These are phyloP conservation scores for Pleurotus giganteus DNA, from an alignment of 768 basidiomycete genomes.

Conservation along the genomic window DNA sequence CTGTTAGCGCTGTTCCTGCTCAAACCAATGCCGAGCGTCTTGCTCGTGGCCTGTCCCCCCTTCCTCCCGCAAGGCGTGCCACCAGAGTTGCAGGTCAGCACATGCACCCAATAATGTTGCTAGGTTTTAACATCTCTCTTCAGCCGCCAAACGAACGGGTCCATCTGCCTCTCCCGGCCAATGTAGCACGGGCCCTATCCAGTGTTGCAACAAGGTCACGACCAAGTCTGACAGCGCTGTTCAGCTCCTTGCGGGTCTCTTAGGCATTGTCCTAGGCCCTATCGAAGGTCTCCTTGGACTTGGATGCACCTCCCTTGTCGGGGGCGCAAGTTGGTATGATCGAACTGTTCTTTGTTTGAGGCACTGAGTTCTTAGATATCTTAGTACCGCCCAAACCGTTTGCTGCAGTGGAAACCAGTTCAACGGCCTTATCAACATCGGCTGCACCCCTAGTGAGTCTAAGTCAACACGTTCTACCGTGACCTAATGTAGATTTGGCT, in stretches of 20 bases:
- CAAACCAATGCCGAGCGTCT: slow-evolving; percentile 54
- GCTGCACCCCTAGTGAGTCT: slow-evolving; percentile 41
- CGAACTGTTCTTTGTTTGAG: not conserved
- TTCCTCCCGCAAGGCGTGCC: slow-evolving; percentile 39
- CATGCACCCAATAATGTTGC: not conserved
- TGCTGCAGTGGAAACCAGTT: slow-evolving; percentile 46
- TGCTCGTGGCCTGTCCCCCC: slow-evolving; percentile 50
- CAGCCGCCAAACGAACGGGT: slow-evolving; percentile 39
- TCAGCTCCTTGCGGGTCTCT: slow-evolving; percentile 22
- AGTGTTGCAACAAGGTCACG: slow-evolving; percentile 40
- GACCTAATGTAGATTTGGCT: not conserved
- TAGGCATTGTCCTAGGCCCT: slow-evolving; percentile 28
- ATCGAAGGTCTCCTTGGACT: slow-evolving; percentile 28
- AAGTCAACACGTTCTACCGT: not conserved
- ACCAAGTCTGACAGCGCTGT: slow-evolving; percentile 14
- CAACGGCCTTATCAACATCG: slow-evolving; percentile 41
- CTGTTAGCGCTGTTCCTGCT: slow-evolving; percentile 31
- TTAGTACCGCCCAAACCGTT: slow-evolving; percentile 37
- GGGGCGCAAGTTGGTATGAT: slow-evolving; percentile 33
- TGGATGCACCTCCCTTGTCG: slow-evolving; percentile 35
- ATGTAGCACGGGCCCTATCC: slow-evolving; percentile 41
- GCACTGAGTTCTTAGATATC: not conserved
- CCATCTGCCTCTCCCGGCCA: slow-evolving; percentile 16
- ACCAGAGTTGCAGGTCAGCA: slow-evolving; percentile 32
- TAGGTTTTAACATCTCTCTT: not conserved